phyloP scores from a whole-genome alignment of 176 grass and related monocot species.

The Triticum monococcum region DNA sequence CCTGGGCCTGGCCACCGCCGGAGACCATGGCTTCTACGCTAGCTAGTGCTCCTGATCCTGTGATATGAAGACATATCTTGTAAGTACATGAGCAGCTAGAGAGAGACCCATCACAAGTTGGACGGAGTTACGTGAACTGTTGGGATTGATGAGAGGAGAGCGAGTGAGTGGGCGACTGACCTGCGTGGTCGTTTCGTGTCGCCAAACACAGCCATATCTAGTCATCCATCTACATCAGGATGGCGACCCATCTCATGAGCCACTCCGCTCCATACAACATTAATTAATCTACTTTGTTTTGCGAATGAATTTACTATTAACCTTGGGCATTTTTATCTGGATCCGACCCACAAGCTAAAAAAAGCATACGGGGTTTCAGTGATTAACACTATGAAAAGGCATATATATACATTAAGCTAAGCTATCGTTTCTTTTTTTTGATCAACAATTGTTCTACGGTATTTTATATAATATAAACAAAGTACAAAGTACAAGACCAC shows the following conservation, averaged over 20 bases:
- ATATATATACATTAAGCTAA: no score
- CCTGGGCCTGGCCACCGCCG: not conserved
- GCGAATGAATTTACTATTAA: no score
- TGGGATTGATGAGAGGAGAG: not conserved
- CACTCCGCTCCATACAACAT: no score
- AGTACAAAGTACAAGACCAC: no score
- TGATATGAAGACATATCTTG: not conserved
- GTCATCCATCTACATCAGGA: not conserved
- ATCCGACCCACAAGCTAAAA: no score
- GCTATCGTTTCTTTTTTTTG: no score
- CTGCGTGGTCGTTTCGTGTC: not conserved
- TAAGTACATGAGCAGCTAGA: not conserved
- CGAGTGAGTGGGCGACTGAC: not conserved
- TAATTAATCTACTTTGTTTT: no score
- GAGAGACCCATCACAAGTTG: not conserved
- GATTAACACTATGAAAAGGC: no score
- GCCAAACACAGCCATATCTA: not conserved
- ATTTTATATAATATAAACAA: no score
- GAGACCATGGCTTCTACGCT: not conserved
- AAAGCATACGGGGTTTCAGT: no score
- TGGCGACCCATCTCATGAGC: not conserved
- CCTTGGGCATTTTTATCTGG: no score
- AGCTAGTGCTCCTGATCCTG: not conserved
- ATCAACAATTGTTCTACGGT: no score
- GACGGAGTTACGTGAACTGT: not conserved